Percentiles rank a stretch among this genome's conserved stretches.
Conservation (phyloP, 108 stramenopile genomes). For the Skeletonema grethae region DNA sequence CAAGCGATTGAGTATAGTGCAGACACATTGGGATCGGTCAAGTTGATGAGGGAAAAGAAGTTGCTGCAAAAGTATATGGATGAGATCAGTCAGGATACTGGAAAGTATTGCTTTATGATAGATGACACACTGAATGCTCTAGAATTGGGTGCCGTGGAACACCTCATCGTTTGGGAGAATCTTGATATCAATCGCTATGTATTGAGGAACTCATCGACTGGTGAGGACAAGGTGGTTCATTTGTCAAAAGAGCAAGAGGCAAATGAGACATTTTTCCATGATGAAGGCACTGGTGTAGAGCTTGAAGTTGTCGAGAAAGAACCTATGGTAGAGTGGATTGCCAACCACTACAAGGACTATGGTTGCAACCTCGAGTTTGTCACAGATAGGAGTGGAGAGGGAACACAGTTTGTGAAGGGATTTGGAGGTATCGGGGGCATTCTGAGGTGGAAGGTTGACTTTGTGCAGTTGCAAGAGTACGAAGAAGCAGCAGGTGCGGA, state of each 20-base stretch:
- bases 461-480: slow-evolving; percentile 77
- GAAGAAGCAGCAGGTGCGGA: slow-evolving; percentile 73
- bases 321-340: slow-evolving; percentile 97
- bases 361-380: slow-evolving; percentile 98
- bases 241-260: slow-evolving; percentile 90
- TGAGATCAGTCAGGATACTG: slow-evolving; percentile 98
- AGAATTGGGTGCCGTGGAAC: slow-evolving; percentile 98
- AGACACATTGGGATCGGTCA: slow-evolving; percentile 95
- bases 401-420: slow-evolving; percentile 98
- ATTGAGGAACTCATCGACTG: slow-evolving; percentile 82
- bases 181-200: slow-evolving; percentile 84
- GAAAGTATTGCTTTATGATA: slow-evolving; percentile 99
- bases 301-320: slow-evolving; percentile 92
- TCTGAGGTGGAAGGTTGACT: slow-evolving; percentile 98
- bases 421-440: slow-evolving; percentile 99
- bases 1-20: slow-evolving; percentile 97
- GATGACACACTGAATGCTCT: slow-evolving; percentile 97
- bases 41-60: slow-evolving; percentile 99
- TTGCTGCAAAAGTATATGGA: slow-evolving; percentile 97
- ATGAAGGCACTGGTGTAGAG: slow-evolving; percentile 89
- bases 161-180: slow-evolving; percentile 97
- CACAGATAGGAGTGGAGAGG: slow-evolving; percentile 96
- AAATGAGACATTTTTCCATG: slow-evolving; percentile 87
- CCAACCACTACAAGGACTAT: slow-evolving; percentile 96
- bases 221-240: slow-evolving; percentile 86